Conservation (phyloP, 2,329 filamentous ascomycete species). For the Botryotinia narcissicola region DNA sequence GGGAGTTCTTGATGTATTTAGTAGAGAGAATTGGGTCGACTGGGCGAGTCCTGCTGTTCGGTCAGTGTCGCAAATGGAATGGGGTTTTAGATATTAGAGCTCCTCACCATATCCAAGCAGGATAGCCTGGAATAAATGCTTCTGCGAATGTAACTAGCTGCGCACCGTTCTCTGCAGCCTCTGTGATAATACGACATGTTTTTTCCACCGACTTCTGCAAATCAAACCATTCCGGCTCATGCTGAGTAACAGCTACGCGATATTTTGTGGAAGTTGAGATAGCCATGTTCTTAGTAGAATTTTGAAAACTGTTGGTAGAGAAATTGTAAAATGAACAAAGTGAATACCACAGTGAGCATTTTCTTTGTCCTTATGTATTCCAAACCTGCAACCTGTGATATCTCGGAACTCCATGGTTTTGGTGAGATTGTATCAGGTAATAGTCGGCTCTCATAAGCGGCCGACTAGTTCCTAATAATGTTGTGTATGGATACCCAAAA, state of each 20-base stretch:
- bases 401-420: not conserved
- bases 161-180: conserved; percentile 53
- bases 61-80: not conserved
- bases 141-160: conserved; percentile 56
- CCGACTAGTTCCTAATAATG: too few species aligned
- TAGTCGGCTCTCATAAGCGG: too few species aligned
- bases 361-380: not conserved
- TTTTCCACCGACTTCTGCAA: conserved; percentile 54
- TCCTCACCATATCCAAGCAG: conserved; percentile 44
- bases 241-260: conserved; percentile 52
- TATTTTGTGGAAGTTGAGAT: not conserved
- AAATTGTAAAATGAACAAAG: not conserved
- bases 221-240: conserved; percentile 60
- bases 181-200: conserved; percentile 54
- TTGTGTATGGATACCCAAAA: not conserved
- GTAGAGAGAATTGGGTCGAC: conserved; percentile 27
- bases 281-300: not conserved
- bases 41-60: conserved; percentile 25
- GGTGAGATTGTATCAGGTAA: not conserved
- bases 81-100: not conserved
- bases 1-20: conserved; percentile 44
- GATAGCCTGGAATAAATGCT: conserved; percentile 55
- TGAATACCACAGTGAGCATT: too few species aligned
- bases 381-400: not conserved
- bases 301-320: not conserved